These are phyloP conservation scores for Chlorella sp. DNA, from an alignment of 139 green algal species.

Conservation along the genomic window DNA sequence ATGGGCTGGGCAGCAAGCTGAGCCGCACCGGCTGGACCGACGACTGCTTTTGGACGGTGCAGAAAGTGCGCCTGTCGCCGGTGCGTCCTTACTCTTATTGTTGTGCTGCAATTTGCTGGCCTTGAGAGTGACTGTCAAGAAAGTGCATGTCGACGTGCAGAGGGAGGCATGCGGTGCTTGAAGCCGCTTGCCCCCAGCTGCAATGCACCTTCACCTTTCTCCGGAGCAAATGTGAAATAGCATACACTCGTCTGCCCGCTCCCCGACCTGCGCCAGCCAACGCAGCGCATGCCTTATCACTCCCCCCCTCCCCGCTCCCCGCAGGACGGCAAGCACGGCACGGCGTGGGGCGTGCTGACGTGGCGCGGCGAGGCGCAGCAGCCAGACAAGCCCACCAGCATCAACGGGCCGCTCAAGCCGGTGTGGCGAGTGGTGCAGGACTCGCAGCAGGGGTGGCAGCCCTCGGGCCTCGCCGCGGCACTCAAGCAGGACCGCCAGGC, in stretches of 20 bases:
- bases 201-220: no score
- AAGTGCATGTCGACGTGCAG: no score
- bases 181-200: no score
- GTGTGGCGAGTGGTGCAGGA: slow-evolving; percentile 43
- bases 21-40: slow-evolving; percentile 31
- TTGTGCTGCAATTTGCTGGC: no score
- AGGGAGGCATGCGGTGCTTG: no score
- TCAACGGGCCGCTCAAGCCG: slow-evolving; percentile 51
- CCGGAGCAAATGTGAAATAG: no score
- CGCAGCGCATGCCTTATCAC: no score
- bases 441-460: slow-evolving; percentile 24
- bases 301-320: no score
- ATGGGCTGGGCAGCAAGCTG: slow-evolving; percentile 30
- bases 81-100: background rate
- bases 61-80: slow-evolving; percentile 24
- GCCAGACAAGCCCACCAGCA: slow-evolving; percentile 20
- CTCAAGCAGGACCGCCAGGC: background rate
- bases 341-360: slow-evolving; percentile 50
- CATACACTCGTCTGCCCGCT: no score
- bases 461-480: slow-evolving; percentile 4
- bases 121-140: no score
- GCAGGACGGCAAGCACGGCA: slow-evolving; percentile 59
- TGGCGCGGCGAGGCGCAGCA: slow-evolving; percentile 45
- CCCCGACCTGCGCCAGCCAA: no score
- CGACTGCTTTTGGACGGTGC: slow-evolving; percentile 40